Percentiles rank a stretch among this genome's conserved stretches.
Conservation (phyloP, 1,139 yeast species). For the Yamadazyma trypodendri region DNA sequence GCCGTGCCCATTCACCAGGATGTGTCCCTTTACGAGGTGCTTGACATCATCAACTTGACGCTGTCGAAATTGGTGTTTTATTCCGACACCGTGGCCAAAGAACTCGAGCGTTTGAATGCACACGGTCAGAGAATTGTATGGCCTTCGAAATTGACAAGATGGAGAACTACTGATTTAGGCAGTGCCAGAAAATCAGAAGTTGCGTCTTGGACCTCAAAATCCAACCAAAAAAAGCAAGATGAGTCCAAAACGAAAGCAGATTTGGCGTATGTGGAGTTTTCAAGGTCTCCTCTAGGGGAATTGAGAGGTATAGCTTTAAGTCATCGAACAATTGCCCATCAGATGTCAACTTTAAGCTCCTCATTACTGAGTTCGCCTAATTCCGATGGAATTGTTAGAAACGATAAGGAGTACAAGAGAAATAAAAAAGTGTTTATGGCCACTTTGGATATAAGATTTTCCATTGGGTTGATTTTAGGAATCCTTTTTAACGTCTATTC, state of each 20-base stretch:
- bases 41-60: slow-evolving; percentile 70
- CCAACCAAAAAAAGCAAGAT: slow-evolving; percentile 22
- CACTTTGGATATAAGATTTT: slow-evolving; percentile 80
- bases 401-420: slow-evolving; percentile 26
- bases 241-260: slow-evolving; percentile 42
- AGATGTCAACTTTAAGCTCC: slow-evolving; percentile 73
- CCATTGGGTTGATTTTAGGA: slow-evolving; percentile 85
- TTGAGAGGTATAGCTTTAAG: slow-evolving; percentile 90
- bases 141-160: slow-evolving; percentile 54
- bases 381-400: slow-evolving; percentile 38
- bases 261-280: slow-evolving; percentile 90
- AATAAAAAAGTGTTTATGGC: slow-evolving; percentile 52
- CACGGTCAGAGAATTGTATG: slow-evolving; percentile 33
- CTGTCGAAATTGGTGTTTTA: slow-evolving; percentile 77
- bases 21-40: slow-evolving; percentile 62
- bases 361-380: slow-evolving; percentile 67
- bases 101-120: slow-evolving; percentile 58
- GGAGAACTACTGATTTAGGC: slow-evolving; percentile 92
- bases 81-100: slow-evolving; percentile 75
- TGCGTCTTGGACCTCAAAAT: slow-evolving; percentile 27
- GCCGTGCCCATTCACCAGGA: slow-evolving; percentile 91
- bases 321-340: slow-evolving; percentile 84
- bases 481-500: slow-evolving; percentile 77
- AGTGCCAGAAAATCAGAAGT: slow-evolving; percentile 49
- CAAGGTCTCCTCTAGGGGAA: slow-evolving; percentile 89